Conservation (phyloP, 2,329 filamentous ascomycete genomes). For the Claviceps capensis region DNA sequence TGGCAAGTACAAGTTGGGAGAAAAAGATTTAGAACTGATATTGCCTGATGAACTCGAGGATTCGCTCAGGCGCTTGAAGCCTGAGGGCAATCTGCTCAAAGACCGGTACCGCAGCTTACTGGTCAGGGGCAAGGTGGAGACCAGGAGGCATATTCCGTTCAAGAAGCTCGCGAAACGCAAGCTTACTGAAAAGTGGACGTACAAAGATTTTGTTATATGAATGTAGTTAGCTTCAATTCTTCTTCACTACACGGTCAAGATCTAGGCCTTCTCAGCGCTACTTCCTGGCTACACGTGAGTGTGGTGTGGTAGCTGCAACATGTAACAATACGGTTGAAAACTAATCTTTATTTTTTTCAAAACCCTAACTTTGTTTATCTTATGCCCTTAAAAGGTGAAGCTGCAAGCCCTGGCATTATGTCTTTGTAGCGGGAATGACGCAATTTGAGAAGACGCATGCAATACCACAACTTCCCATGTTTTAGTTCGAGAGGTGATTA, state of each 20-base stretch:
- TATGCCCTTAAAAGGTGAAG: too few relatives aligned
- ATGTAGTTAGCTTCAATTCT: neutral
- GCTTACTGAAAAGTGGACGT: constrained; percentile 88
- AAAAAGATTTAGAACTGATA: constrained; percentile 69
- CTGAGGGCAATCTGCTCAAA: constrained; percentile 88
- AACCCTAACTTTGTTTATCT: too few relatives aligned
- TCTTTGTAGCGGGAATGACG: neutral
- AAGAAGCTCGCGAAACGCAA: constrained; percentile 70
- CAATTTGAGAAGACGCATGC: neutral
- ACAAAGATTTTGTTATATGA: constrained; percentile 65
- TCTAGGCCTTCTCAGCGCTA: neutral
- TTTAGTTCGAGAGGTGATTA: neutral
- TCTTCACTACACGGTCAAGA: neutral
- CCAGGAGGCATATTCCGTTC: constrained; percentile 63
- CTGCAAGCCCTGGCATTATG: too few relatives aligned
- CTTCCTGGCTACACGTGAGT: neutral
- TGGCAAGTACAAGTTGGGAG: constrained; percentile 59
- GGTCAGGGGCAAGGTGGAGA: constrained; percentile 79
- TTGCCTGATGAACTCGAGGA: constrained; percentile 74
- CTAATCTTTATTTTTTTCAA: neutral
- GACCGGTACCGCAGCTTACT: constrained; percentile 85
- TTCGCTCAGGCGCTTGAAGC: constrained; percentile 68
- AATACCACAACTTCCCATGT: neutral
- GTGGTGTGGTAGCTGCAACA: neutral
- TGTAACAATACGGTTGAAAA: neutral